Evolutionary conservation across 352 stramenopile species (phyloP), one percentile per base, ranked within the genome.

Genomic region (Pilasporangium apinafurcum): DNA sequence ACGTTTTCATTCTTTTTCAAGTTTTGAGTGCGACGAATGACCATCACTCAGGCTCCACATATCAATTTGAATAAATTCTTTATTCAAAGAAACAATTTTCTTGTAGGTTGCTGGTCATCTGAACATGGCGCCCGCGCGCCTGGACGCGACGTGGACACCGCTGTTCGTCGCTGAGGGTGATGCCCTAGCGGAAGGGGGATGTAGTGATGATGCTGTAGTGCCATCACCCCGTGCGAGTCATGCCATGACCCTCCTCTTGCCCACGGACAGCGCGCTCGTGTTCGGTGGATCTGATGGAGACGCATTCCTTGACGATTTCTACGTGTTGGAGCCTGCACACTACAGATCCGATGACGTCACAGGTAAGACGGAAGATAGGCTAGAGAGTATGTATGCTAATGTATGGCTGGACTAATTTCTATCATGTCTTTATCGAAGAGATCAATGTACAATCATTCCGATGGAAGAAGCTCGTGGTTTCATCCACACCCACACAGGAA

Each of bases 281-380:
- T 85, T 85, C 43, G 76, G 76, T 16, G 76, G 76, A 10, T 81
- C 68, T 14, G 66, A 84, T 55, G 66, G 70, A 22, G 53, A 66
- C 33, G 54, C 65, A 27, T 81, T 81, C 48, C 76, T 74, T 46
- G 67, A 78, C 41, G 77, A 89, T 49, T 60, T 84, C 16, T 63
- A 75, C 57, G 22, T 86, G 26, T 55, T 86, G 14, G 66, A 85
- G 43, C 66, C 63, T 10, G 30, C 40, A 8, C 29, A 50, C 5
- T 70, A 70, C 46, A 56, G 42, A 33, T 26, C 51, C 16, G 8
- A 13, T 20, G 34, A 13, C 34, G 29, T n/a, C 29, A 34, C n/a
- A n/a, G n/a, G n/a, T n/a, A n/a, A n/a, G n/a, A n/a, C n/a, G n/a
- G n/a, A n/a, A n/a, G n/a, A n/a, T n/a, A n/a, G n/a, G n/a, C n/a